Evolutionary conservation across 2,329 filamentous ascomycete genomes (phyloP), one percentile per base, ranked within the genome.

Genomic region (Boeremia exigua): DNA sequence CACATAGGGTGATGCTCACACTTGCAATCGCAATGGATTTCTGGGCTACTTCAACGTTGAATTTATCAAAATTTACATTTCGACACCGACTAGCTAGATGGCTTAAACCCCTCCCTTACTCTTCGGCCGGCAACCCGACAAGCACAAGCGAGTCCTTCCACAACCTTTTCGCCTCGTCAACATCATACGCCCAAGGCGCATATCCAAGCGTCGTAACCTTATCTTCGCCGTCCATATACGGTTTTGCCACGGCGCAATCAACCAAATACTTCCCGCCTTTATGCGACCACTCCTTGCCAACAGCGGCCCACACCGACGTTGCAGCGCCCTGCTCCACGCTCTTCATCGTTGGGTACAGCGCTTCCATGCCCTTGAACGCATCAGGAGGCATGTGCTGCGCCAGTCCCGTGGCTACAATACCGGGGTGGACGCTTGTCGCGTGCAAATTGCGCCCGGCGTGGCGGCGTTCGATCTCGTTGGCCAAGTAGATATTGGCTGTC

Each of bases 401-500:
- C 34, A 54, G 17, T 5, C 19, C 19, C 15, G 50, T 54, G 10
- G 17, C 8, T 23, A 54, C 25, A 7, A 40, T 11, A 7, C 50
- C 50, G 12, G 42, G 43, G 28, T 54, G 43, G 1, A 54, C 25
- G 11, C 40, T 28, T 6, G 19, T 30, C 0, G 52, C 80, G 48
- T 81, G 80, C 0, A 84, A 53, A 6, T 79, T 77, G 5, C 70
- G 60, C 0, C 63, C 17, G 1, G 77, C 79, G 57, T 81, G 83
- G 0, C 74, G 75, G 1, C 81, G 75, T 28, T 84, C 81, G 25
- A 84, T 72, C 51, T 82, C 75, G 55, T 79, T 82, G 4, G 82
- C 78, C 48, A 80, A 77, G 60, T 77, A 81, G n/a, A 84, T 75
- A 53, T 81, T 82, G 14, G 82, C 82, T 0, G 77, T 75, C 61